Evolutionary conservation across 2,329 filamentous ascomycete species (phyloP).

Genomic region (Aspergillus transmontanensis): DNA sequence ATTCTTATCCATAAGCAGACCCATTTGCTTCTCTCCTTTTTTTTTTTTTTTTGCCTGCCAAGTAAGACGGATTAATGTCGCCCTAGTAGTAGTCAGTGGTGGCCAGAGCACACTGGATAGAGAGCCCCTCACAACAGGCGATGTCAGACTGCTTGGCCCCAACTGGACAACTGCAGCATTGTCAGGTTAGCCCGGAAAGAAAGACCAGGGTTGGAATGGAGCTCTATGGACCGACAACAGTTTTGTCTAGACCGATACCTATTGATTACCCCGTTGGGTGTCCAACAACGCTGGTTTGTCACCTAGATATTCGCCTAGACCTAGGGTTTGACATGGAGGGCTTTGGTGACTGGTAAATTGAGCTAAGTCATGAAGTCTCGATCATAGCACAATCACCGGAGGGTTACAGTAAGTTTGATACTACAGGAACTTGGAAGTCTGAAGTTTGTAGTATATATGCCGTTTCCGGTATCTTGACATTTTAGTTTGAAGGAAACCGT

Average conservation of each 20-base stretch:
- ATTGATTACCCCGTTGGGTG: background rate
- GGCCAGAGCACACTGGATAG: background rate
- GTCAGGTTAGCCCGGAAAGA: constrained; percentile 9
- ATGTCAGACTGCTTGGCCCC: constrained; percentile 12
- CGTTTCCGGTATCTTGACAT: background rate
- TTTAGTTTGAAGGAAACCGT: background rate
- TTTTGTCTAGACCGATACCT: background rate
- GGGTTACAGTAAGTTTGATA: background rate
- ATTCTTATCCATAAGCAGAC: background rate
- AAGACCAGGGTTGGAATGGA: background rate
- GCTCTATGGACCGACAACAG: constrained; percentile 9
- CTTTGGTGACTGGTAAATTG: background rate
- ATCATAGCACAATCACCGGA: background rate
- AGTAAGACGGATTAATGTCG: constrained; percentile 1
- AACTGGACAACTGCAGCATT: constrained; percentile 12
- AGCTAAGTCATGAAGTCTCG: background rate
- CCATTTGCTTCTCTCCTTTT: background rate
- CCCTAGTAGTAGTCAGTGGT: background rate
- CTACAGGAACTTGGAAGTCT: background rate
- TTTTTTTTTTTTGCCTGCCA: background rate
- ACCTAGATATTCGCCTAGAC: background rate
- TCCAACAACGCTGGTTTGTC: background rate
- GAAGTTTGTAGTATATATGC: background rate
- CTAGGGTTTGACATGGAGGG: background rate
- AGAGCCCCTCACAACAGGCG: background rate